Percentiles rank a stretch among this genome's conserved stretches.
Evolutionary conservation across 2,329 filamentous ascomycete species (phyloP).

Genomic region (Akanthomyces muscarius): DNA sequence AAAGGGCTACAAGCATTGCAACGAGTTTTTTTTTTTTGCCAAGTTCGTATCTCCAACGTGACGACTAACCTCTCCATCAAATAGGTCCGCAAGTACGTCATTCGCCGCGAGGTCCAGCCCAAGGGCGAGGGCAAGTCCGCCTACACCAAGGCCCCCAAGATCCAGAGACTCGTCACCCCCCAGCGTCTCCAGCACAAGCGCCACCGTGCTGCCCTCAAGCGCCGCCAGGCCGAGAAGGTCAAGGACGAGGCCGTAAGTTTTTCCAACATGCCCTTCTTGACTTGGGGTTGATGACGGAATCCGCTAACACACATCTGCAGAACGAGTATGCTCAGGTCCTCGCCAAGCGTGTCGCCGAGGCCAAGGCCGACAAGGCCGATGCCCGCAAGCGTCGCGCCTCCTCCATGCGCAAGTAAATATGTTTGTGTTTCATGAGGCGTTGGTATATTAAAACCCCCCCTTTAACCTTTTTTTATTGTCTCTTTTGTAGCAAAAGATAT

Average conservation of each 20-base stretch:
- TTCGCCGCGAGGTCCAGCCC: slow-evolving; percentile 94
- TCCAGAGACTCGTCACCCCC: slow-evolving; percentile 98
- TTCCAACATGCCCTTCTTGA: neutral
- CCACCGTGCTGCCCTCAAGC: slow-evolving; percentile 96
- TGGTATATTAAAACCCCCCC: neutral
- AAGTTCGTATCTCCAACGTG: slow-evolving; percentile 2
- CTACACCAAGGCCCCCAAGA: slow-evolving; percentile 99
- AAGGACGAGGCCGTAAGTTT: slow-evolving; percentile 95
- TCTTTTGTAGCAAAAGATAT: slow-evolving; percentile 14
- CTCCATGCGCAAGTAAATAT: slow-evolving; percentile 82
- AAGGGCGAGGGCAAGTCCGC: slow-evolving; percentile 96
- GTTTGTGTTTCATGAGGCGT: slow-evolving; percentile 24
- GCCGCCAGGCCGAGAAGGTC: slow-evolving; percentile 91
- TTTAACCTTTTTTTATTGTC: slow-evolving; percentile 21
- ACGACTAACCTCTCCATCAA: slow-evolving; percentile 19
- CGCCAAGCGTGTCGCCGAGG: slow-evolving; percentile 94
- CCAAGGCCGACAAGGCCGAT: slow-evolving; percentile 91
- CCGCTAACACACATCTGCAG: slow-evolving; percentile 44
- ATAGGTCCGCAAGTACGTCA: slow-evolving; percentile 99
- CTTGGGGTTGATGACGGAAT: no score
- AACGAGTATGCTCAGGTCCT: slow-evolving; percentile 96
- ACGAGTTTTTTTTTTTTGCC: neutral
- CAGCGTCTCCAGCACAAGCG: slow-evolving; percentile 99
- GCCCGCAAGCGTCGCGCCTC: slow-evolving; percentile 94
- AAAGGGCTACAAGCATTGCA: neutral